Evolutionary conservation across 257 asterid genomes (phyloP).

Genomic region (Jacaranda mimosifolia): DNA sequence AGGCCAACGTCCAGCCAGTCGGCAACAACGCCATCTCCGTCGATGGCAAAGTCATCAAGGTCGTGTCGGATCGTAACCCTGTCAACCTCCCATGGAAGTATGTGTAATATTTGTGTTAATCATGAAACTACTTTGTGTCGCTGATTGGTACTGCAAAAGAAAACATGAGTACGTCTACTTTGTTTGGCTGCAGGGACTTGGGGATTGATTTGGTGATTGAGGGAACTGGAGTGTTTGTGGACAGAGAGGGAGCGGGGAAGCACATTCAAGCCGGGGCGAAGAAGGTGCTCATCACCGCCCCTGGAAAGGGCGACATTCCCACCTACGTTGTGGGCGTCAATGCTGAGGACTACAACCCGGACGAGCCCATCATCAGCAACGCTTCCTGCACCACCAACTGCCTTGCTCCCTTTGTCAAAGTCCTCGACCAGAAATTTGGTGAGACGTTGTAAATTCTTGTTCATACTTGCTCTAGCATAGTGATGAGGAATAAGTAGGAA

Average conservation of each 20-base stretch:
- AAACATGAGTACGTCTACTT: too few species aligned
- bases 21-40: slow-evolving; percentile 75
- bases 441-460: not conserved
- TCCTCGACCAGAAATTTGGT: slow-evolving; percentile 94
- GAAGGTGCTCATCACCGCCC: slow-evolving; percentile 97
- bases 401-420: slow-evolving; percentile 97
- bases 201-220: slow-evolving; percentile 88
- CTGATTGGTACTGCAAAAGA: too few species aligned
- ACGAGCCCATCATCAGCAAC: slow-evolving; percentile 85
- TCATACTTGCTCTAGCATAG: too few species aligned
- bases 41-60: slow-evolving; percentile 73
- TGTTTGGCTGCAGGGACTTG: slow-evolving; percentile 58
- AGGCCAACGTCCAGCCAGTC: slow-evolving; percentile 83
- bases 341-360: slow-evolving; percentile 72
- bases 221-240: slow-evolving; percentile 96
- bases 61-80: slow-evolving; percentile 76
- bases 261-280: slow-evolving; percentile 93
- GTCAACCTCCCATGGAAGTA: slow-evolving; percentile 72
- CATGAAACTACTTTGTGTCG: too few species aligned
- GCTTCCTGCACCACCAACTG: slow-evolving; percentile 99
- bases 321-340: slow-evolving; percentile 96
- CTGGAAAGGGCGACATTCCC: slow-evolving; percentile 96
- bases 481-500: too few species aligned
- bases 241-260: slow-evolving; percentile 94
- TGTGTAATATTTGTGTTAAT: too few species aligned